Evolutionary conservation across 1,284 basidiomycete genomes (phyloP).

Genomic region (Malassezia restricta): DNA sequence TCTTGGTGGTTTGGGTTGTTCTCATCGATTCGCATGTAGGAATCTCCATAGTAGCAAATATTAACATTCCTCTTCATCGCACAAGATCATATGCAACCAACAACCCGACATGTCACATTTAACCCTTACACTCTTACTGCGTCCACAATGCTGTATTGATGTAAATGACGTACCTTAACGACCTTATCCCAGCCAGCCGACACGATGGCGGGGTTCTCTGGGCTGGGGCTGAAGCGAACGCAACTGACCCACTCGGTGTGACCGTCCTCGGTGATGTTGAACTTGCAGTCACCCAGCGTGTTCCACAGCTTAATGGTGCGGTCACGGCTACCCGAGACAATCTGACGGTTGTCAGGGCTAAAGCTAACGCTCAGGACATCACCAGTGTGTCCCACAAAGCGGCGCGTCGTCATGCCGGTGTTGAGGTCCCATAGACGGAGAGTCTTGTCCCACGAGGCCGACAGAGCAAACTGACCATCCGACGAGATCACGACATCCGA

Average conservation of each 20-base stretch:
- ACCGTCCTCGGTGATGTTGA: conserved; percentile 97
- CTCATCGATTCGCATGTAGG: conserved; percentile 53
- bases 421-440: conserved; percentile 79
- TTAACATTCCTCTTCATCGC: conserved; percentile 48
- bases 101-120: not conserved
- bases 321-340: conserved; percentile 96
- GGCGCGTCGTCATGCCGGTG: conserved; percentile 48
- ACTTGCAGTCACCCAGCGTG: conserved; percentile 99
- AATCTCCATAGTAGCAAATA: conserved; percentile 76
- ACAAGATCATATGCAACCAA: conserved; percentile 12
- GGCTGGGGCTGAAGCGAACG: conserved; percentile 98
- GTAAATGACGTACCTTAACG: conserved; percentile 69
- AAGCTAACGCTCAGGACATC: conserved; percentile 68
- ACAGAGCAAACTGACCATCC: conserved; percentile 98
- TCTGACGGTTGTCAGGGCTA: conserved; percentile 55
- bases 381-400: conserved; percentile 94
- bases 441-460: conserved; percentile 99
- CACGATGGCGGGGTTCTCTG: conserved; percentile 94
- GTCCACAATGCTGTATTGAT: not conserved
- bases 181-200: conserved; percentile 99
- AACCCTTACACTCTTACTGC: no score
- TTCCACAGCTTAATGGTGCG: conserved; percentile 98
- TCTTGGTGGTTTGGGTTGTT: conserved; percentile 61
- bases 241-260: conserved; percentile 74
- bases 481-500: conserved; percentile 82